Percentiles rank a stretch among this genome's conserved stretches.
These are phyloP conservation scores for Tetraselmis striata DNA, from an alignment of 139 green algal genomes.

Conservation along the genomic window DNA sequence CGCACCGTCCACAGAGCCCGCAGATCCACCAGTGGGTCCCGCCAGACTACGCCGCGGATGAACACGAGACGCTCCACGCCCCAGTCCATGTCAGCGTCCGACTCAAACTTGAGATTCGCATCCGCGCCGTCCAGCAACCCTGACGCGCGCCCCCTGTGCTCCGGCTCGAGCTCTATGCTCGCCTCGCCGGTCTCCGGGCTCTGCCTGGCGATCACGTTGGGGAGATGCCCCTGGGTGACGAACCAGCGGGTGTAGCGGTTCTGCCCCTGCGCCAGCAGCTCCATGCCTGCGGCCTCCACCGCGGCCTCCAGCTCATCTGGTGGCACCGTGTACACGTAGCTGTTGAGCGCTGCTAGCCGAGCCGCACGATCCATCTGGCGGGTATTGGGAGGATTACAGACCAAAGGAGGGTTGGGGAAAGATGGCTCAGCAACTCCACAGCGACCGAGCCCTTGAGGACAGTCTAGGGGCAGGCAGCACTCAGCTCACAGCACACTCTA, in stretches of 20 bases:
- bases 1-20: neutral
- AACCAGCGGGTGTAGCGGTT: neutral
- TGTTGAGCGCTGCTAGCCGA: neutral
- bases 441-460: too few species aligned
- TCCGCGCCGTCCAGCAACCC: too few species aligned
- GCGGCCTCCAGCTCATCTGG: neutral
- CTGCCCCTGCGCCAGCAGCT: neutral
- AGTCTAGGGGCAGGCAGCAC: neutral
- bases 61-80: neutral
- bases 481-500: neutral
- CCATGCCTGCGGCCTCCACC: neutral
- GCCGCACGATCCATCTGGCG: neutral
- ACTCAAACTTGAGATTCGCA: neutral
- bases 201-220: neutral
- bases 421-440: too few species aligned
- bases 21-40: neutral
- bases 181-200: neutral
- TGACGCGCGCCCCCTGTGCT: neutral
- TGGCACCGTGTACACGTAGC: neutral
- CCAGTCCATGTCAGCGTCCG: neutral
- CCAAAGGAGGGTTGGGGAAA: too few species aligned
- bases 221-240: neutral
- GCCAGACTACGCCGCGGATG: neutral
- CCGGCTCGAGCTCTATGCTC: neutral
- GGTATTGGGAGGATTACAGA: too few species aligned